These are phyloP conservation scores for Croton laevigatus DNA, from an alignment of 441 rosid species.

Conservation along the genomic window DNA sequence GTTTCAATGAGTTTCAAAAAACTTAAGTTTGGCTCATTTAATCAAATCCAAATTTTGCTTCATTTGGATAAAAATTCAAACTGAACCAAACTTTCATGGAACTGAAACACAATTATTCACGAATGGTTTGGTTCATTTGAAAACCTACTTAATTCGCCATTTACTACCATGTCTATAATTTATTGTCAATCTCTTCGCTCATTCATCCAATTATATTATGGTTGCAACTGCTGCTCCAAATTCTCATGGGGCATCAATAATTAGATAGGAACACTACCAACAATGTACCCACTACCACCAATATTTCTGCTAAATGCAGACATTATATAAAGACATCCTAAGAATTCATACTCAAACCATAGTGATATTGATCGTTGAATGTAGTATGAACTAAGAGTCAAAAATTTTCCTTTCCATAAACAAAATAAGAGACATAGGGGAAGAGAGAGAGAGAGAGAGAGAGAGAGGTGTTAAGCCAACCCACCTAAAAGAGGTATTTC, in stretches of 20 bases:
- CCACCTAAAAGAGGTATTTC: constrained; percentile 47
- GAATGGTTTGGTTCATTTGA: too few species aligned
- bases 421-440: too few species aligned
- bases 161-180: background rate
- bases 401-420: background rate
- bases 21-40: too few species aligned
- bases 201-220: background rate
- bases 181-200: background rate
- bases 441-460: background rate
- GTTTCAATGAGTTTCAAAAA: too few species aligned
- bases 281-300: background rate
- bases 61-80: too few species aligned
- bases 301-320: background rate
- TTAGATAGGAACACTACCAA: background rate
- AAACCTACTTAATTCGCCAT: background rate
- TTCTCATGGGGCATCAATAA: background rate
- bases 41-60: too few species aligned
- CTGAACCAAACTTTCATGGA: too few species aligned
- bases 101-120: too few species aligned
- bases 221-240: background rate
- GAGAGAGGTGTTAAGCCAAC: constrained; percentile 12
- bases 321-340: background rate
- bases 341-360: background rate
- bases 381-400: background rate
- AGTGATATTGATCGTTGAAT: background rate